phyloP scores from a whole-genome alignment of 2,329 filamentous ascomycete genomes.

The Knufia petricola region DNA sequence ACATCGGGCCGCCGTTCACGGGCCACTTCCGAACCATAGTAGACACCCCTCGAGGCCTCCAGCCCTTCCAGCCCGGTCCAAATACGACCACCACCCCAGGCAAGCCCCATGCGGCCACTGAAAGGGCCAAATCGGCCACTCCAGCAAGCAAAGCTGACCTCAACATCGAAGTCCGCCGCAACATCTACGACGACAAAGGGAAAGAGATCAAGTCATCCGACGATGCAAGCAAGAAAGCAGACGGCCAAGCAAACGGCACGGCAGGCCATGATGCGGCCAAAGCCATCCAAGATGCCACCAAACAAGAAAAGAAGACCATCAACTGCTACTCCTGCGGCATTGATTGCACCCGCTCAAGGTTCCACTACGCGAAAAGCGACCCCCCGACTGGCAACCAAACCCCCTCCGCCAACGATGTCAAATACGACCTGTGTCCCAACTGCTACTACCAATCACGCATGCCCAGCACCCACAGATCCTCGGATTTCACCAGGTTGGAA shows the following conservation, averaged over 20 bases:
- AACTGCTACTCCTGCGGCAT: constrained; percentile 88
- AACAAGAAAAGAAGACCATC: constrained; percentile 55
- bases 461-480: constrained; percentile 65
- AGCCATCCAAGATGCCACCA: constrained; percentile 50
- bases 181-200: constrained; percentile 87
- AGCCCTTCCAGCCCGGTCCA: constrained; percentile 86
- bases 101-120: constrained; percentile 57
- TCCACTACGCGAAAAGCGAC: constrained; percentile 58
- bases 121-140: constrained; percentile 56
- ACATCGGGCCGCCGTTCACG: constrained; percentile 91
- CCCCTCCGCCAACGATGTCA: constrained; percentile 43
- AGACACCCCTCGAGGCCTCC: constrained; percentile 87
- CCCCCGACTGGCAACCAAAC: constrained; percentile 48
- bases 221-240: constrained; percentile 54
- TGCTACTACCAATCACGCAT: constrained; percentile 81
- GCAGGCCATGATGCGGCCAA: constrained; percentile 50
- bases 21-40: constrained; percentile 94
- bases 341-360: constrained; percentile 68
- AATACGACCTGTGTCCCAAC: constrained; percentile 82
- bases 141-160: constrained; percentile 66
- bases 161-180: constrained; percentile 86
- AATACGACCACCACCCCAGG: constrained; percentile 57
- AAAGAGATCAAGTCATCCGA: constrained; percentile 64
- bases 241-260: constrained; percentile 68
- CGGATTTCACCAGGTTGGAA: constrained; percentile 80